A percentile compares a stretch with the other conserved stretches of the same genome.
phyloP scores from a whole-genome alignment of 495 filamentous ascomycete species.

The Daldinia concentrica region DNA sequence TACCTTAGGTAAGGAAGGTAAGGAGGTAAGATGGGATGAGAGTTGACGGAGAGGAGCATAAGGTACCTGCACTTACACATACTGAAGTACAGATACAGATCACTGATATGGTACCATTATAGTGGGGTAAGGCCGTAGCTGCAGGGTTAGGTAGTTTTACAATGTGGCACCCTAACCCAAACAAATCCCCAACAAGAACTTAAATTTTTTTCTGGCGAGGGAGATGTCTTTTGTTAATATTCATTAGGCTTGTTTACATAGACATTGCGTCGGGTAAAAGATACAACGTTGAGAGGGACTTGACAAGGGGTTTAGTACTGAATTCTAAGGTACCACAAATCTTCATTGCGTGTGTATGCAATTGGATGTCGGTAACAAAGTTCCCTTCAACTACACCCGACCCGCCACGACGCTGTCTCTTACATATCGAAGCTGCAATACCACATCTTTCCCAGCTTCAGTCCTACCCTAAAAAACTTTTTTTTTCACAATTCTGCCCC shows the following conservation, averaged over 20 bases:
- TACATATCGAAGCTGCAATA: slow-evolving; percentile 17
- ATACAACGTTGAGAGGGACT: slow-evolving; percentile 24
- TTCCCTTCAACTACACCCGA: background rate
- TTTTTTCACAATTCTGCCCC: slow-evolving; percentile 3
- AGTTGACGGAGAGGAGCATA: too few species aligned
- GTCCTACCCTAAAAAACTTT: slow-evolving; percentile 6
- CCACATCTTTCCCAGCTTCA: slow-evolving; percentile 20
- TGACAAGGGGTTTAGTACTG: slow-evolving; percentile 8
- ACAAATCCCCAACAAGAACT: slow-evolving; percentile 49
- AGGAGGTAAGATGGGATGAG: too few species aligned
- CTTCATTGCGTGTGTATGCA: background rate
- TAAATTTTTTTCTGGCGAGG: slow-evolving; percentile 46
- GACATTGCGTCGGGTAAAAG: slow-evolving; percentile 18
- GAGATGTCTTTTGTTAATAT: slow-evolving; percentile 25
- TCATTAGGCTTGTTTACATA: slow-evolving; percentile 32
- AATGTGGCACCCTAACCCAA: slow-evolving; percentile 40
- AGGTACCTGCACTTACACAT: too few species aligned
- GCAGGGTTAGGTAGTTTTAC: slow-evolving; percentile 42
- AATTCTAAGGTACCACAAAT: slow-evolving; percentile 19
- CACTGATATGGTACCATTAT: slow-evolving; percentile 1
- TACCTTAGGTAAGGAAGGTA: background rate
- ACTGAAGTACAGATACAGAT: background rate
- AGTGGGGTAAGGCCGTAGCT: slow-evolving; percentile 18
- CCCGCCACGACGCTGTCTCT: slow-evolving; percentile 13
- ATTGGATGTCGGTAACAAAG: slow-evolving; percentile 2